A percentile compares a stretch with the other conserved stretches of the same genome.
Evolutionary conservation across 2,329 filamentous ascomycete species (phyloP).

Genomic region (Hypoxylon sp.): DNA sequence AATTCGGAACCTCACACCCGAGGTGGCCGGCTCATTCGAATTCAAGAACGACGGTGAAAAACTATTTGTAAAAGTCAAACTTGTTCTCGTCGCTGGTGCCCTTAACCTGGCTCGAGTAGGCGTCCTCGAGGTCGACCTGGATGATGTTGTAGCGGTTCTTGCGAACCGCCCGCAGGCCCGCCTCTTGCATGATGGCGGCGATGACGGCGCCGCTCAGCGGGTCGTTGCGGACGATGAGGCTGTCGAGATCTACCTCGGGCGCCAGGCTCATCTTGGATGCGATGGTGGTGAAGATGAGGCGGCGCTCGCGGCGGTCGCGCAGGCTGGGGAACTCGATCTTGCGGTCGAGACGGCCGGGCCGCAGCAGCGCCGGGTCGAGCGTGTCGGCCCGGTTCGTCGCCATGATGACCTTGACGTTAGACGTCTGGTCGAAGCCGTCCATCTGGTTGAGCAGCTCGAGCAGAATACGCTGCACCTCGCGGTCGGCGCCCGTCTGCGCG

Average conservation of each 20-base stretch:
- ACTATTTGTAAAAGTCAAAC: conserved; percentile 91
- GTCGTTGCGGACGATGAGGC: conserved; percentile 94
- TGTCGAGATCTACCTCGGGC: conserved; percentile 95
- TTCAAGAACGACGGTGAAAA: background rate
- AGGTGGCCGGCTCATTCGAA: too few relatives aligned
- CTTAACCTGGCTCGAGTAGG: conserved; percentile 97
- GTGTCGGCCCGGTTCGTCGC: conserved; percentile 98
- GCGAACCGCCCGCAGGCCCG: conserved; percentile 88
- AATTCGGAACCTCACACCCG: too few relatives aligned
- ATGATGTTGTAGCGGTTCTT: conserved; percentile 99
- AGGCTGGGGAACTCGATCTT: conserved; percentile 99
- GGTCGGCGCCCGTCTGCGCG: conserved; percentile 95
- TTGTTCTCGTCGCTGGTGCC: conserved; percentile 70
- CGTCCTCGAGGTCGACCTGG: conserved; percentile 94
- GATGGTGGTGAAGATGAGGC: conserved; percentile 97
- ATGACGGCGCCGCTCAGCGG: conserved; percentile 95
- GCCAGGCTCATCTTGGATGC: conserved; percentile 96
- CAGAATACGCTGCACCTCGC: conserved; percentile 97
- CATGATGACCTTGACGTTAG: conserved; percentile 99
- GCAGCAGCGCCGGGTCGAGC: conserved; percentile 90
- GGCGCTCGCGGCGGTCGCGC: conserved; percentile 90
- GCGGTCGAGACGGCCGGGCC: conserved; percentile 92
- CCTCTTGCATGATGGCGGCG: conserved; percentile 99
- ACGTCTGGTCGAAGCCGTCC: conserved; percentile 98
- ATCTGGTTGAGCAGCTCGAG: conserved; percentile 98